Evolutionary conservation across 805 yeast genomes (phyloP), one percentile per base, ranked within the genome.

Genomic region (Yamadazyma sp.): DNA sequence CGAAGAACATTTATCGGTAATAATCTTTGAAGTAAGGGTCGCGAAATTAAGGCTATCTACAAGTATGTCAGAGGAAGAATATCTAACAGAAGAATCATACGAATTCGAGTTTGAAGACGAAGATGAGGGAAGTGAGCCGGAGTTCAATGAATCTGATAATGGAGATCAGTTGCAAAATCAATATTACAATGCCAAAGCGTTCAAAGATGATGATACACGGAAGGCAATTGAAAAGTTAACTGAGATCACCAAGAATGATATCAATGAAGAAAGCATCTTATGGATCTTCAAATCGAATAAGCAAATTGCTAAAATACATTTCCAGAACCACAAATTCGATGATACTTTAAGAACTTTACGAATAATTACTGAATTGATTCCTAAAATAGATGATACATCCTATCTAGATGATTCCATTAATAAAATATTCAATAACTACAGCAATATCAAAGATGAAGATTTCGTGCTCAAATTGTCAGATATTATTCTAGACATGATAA

Each of bases 271-370:
- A 31, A 40, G 47, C 19, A 39, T 35, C 1, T 55, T 53, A 18
- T 68, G 70, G 70, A 40, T 55, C 2, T 68, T 67, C 44, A 65
- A 63, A 35, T 50, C 70, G 4, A 47, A 44, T 34, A 70, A 70
- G 42, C 75, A 70, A 41, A 49, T 60, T 18, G 62, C 69, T 29
- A 70, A 70, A 44, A 47, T 69, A 12, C 33, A 47, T 25, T 63
- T 50, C 43, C 44, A 47, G 16, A 39, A 39, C 15, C 45, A 44
- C n/a, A 32, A 56, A 4, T 56, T 48, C 28, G 52, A 47, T 2
- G 46, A 46, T 19, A 52, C 58, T 4, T 48, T 65, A 21, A 19
- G 27, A 14, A n/a, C 19, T 7, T 29, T 44, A 12, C 39, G 48
- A 21, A 27, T 38, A n/a, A 38, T 65, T 11, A 40, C 61, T 14